Percentiles rank a stretch among this genome's conserved stretches.
These are phyloP conservation scores for Penicillium verrucosum DNA, from an alignment of 2,329 filamentous ascomycete genomes.

Conservation along the genomic window DNA sequence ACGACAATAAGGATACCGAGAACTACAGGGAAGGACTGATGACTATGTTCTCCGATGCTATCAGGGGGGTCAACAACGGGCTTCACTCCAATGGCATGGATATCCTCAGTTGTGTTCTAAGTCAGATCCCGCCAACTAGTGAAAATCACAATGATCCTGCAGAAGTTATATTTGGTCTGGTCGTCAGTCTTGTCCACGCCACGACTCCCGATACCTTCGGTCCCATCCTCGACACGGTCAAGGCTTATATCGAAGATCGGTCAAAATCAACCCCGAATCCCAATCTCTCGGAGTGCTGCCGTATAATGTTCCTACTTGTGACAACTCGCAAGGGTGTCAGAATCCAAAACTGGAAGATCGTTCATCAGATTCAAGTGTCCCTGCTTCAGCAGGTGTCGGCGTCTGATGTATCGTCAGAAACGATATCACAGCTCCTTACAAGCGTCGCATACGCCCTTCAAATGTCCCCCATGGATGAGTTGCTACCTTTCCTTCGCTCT, in stretches of 20 bases:
- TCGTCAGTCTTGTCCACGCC: slow-evolving; percentile 81
- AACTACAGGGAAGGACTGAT: slow-evolving; percentile 85
- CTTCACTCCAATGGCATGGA: slow-evolving; percentile 57
- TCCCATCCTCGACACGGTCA: slow-evolving; percentile 62
- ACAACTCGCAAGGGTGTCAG: slow-evolving; percentile 77
- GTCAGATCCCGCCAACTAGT: slow-evolving; percentile 30
- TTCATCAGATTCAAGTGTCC: slow-evolving; percentile 57
- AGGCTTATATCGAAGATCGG: slow-evolving; percentile 46
- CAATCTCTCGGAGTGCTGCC: slow-evolving; percentile 41
- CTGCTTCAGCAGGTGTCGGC: slow-evolving; percentile 47
- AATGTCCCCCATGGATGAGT: slow-evolving; percentile 71
- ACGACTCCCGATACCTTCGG: slow-evolving; percentile 70
- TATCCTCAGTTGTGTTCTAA: slow-evolving; percentile 52
- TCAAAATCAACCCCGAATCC: slow-evolving; percentile 38
- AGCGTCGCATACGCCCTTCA: slow-evolving; percentile 65
- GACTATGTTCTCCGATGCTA: slow-evolving; percentile 84
- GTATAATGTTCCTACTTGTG: slow-evolving; percentile 59
- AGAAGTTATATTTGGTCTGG: slow-evolving; percentile 68
- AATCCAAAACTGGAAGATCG: slow-evolving; percentile 65
- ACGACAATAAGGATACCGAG: slow-evolving; percentile 34
- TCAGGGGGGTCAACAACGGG: slow-evolving; percentile 59
- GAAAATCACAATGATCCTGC: slow-evolving; percentile 29
- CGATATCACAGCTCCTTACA: slow-evolving; percentile 41
- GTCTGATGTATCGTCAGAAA: slow-evolving; percentile 24
- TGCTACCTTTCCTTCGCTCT: slow-evolving; percentile 66